Percentiles rank a stretch among this genome's conserved stretches.
Evolutionary conservation across 192 early-diverging fungal genomes (phyloP).

Genomic region (Backusella tuberculispora): DNA sequence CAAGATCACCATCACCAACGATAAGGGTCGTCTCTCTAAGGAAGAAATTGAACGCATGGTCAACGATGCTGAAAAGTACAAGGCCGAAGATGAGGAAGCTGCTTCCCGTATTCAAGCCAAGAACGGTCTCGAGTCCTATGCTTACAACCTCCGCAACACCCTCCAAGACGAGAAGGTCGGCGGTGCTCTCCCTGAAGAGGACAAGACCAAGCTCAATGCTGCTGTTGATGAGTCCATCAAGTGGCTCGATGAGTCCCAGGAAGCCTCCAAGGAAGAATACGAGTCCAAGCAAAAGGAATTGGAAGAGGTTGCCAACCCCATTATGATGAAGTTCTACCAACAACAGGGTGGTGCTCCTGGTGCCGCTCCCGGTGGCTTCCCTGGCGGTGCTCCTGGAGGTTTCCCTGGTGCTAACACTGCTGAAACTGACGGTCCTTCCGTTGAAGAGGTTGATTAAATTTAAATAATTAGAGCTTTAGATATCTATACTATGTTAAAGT

Average conservation of each 20-base stretch:
- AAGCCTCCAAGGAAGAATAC: conserved; percentile 98
- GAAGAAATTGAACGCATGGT: conserved; percentile 99
- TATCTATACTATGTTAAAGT: background rate
- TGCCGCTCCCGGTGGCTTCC: conserved; percentile 82
- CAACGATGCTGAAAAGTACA: conserved; percentile 85
- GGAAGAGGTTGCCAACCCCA: conserved; percentile 93
- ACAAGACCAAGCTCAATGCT: conserved; percentile 86
- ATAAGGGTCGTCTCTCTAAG: conserved; percentile 94
- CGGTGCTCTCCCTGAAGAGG: conserved; percentile 78
- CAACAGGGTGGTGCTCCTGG: conserved; percentile 75
- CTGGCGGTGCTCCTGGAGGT: conserved; percentile 38
- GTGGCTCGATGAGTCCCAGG: conserved; percentile 93
- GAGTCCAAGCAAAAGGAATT: conserved; percentile 94
- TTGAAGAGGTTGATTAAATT: conserved; percentile 39
- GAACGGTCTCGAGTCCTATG: conserved; percentile 97
- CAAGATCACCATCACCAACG: conserved; percentile 99
- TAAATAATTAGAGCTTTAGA: background rate
- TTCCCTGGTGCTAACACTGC: conserved; percentile 46
- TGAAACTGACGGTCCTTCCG: conserved; percentile 23
- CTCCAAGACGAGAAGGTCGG: conserved; percentile 85
- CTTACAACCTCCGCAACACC: conserved; percentile 98
- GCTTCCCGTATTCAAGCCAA: conserved; percentile 88
- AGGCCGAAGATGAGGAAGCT: conserved; percentile 92
- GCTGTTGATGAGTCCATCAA: conserved; percentile 91
- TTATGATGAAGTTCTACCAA: conserved; percentile 98